Conservation (phyloP, 805 yeast genomes). For the Pichia rugopelliculosa region DNA sequence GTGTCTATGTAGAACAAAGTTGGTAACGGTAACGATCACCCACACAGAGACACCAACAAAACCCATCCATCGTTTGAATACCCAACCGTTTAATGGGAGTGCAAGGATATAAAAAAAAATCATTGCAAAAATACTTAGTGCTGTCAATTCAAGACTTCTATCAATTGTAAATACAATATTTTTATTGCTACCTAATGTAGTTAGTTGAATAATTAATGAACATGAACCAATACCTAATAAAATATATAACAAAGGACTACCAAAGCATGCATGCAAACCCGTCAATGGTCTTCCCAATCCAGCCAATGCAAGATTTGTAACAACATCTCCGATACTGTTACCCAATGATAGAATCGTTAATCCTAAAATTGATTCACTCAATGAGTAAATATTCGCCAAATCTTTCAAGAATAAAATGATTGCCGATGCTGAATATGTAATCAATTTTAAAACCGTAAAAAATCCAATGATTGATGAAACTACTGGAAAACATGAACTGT, state of each 20-base stretch:
- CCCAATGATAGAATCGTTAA: conserved; percentile 41
- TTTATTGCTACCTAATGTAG: neutral
- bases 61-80: conserved; percentile 37
- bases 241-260: conserved; percentile 43
- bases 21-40: conserved; percentile 20
- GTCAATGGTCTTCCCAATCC: conserved; percentile 32
- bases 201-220: conserved; percentile 28
- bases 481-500: conserved; percentile 15
- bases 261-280: conserved; percentile 47
- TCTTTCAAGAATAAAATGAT: conserved; percentile 32
- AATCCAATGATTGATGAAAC: conserved; percentile 26
- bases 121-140: conserved; percentile 34
- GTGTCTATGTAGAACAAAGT: conserved; percentile 9
- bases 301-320: conserved; percentile 41
- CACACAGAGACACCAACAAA: conserved; percentile 25
- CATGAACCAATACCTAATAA: conserved; percentile 46
- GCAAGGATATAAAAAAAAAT: conserved; percentile 31
- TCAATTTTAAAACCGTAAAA: conserved; percentile 21
- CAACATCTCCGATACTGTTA: conserved; percentile 45
- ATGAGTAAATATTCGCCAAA: conserved; percentile 35
- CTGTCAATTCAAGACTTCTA: conserved; percentile 31
- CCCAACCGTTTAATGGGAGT: conserved; percentile 42
- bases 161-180: conserved; percentile 33
- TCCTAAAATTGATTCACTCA: conserved; percentile 43
- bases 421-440: conserved; percentile 25